Percentiles rank a stretch among this genome's conserved stretches.
phyloP scores from a whole-genome alignment of 192 early-diverging fungal genomes.

The Coemansia sp. region DNA sequence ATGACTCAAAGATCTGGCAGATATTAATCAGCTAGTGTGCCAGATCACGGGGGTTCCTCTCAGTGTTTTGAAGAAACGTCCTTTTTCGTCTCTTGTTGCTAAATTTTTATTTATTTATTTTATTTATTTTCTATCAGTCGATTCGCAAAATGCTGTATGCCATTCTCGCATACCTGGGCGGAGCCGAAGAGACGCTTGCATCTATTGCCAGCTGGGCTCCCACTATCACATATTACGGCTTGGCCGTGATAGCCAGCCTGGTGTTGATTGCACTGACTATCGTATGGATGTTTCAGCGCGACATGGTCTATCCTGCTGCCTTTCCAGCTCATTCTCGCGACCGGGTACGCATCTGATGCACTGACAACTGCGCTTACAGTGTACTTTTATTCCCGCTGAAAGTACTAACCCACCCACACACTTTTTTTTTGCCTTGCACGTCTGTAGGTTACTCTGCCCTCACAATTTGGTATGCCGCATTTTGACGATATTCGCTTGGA shows the following conservation, averaged over 20 bases:
- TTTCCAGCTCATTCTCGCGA: constrained; percentile 53
- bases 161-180: constrained; percentile 38
- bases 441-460: constrained; percentile 65
- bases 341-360: constrained; percentile 15
- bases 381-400: not conserved
- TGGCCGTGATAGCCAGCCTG: constrained; percentile 22
- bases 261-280: constrained; percentile 25
- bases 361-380: not conserved
- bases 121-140: not conserved
- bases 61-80: not conserved
- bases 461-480: constrained; percentile 65
- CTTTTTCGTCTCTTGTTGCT: not conserved
- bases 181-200: constrained; percentile 25
- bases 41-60: constrained; percentile 12
- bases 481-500: constrained; percentile 69
- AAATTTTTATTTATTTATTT: constrained; percentile 2
- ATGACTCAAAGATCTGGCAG: constrained; percentile 7
- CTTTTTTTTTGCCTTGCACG: not conserved
- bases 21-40: not conserved
- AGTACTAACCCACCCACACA: not conserved
- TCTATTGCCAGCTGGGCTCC: constrained; percentile 36
- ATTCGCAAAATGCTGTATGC: constrained; percentile 41
- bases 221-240: constrained; percentile 33
- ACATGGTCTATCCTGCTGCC: constrained; percentile 76
- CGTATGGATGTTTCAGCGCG: constrained; percentile 72